These are phyloP conservation scores for Rhododendron molle DNA, from an alignment of 148 eudicot species.

Conservation along the genomic window DNA sequence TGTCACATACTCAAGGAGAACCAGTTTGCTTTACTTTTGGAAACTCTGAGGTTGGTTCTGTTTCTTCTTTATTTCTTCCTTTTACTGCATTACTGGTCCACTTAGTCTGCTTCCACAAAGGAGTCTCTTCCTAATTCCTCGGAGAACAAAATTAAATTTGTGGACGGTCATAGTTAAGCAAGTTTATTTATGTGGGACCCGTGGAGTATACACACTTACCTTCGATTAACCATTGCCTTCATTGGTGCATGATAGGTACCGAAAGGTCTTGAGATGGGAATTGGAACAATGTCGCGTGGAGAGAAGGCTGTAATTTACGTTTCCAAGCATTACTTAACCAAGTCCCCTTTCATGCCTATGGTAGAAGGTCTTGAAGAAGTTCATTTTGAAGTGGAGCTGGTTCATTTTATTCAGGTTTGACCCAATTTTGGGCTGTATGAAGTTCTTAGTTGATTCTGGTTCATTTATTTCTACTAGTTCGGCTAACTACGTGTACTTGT, in stretches of 20 bases:
- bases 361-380: slow-evolving; percentile 59
- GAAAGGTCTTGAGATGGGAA: slow-evolving; percentile 93
- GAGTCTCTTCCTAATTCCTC: neutral
- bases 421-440: neutral
- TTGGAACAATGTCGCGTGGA: slow-evolving; percentile 87
- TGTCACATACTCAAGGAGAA: slow-evolving; percentile 62
- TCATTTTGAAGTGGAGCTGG: slow-evolving; percentile 92
- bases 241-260: slow-evolving; percentile 48
- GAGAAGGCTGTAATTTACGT: slow-evolving; percentile 89
- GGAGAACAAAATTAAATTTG: neutral
- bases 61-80: neutral
- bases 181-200: neutral
- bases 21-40: slow-evolving; percentile 83
- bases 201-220: neutral
- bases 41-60: slow-evolving; percentile 64
- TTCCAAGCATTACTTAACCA: slow-evolving; percentile 51
- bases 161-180: neutral
- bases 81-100: slow-evolving; percentile 4
- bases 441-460: neutral
- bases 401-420: slow-evolving; percentile 91
- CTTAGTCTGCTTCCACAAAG: neutral
- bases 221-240: neutral
- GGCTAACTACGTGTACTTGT: neutral
- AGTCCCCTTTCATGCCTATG: slow-evolving; percentile 49
- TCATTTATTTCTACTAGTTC: neutral